A percentile compares a stretch with the other conserved stretches of the same genome.
Conservation (phyloP, 2,329 filamentous ascomycete genomes). For the Aspergillus carbonarius region DNA sequence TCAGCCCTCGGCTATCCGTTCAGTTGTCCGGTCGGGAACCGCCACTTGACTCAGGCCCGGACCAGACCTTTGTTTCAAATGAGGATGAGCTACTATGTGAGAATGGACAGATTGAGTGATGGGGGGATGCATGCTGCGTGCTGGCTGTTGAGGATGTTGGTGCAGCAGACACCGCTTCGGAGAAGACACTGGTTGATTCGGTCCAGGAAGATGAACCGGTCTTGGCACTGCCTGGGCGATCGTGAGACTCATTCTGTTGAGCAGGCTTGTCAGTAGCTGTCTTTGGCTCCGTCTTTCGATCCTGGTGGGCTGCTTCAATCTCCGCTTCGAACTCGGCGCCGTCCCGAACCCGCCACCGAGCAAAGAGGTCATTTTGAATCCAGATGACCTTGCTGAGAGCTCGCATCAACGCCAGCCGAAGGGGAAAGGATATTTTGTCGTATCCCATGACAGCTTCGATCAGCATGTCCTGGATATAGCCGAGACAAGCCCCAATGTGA, state of each 20-base stretch:
- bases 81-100: constrained; percentile 22
- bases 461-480: constrained; percentile 74
- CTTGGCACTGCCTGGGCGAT: neutral
- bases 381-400: constrained; percentile 79
- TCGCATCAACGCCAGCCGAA: constrained; percentile 72
- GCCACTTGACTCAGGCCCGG: neutral
- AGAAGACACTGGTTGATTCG: neutral
- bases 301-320: constrained; percentile 19
- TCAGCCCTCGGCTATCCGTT: too few relatives aligned
- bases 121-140: constrained; percentile 28
- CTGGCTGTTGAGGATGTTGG: neutral
- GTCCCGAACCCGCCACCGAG: constrained; percentile 75
- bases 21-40: neutral
- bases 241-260: neutral
- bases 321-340: constrained; percentile 59
- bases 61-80: constrained; percentile 34
- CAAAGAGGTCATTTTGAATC: constrained; percentile 85
- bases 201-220: neutral
- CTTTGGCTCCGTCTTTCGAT: neutral
- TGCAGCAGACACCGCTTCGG: neutral
- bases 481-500: constrained; percentile 70
- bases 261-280: neutral
- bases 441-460: constrained; percentile 73
- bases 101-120: constrained; percentile 30
- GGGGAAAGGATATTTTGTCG: constrained; percentile 63